phyloP scores from a whole-genome alignment of 345 rosid species.

The Balakata baccata region DNA sequence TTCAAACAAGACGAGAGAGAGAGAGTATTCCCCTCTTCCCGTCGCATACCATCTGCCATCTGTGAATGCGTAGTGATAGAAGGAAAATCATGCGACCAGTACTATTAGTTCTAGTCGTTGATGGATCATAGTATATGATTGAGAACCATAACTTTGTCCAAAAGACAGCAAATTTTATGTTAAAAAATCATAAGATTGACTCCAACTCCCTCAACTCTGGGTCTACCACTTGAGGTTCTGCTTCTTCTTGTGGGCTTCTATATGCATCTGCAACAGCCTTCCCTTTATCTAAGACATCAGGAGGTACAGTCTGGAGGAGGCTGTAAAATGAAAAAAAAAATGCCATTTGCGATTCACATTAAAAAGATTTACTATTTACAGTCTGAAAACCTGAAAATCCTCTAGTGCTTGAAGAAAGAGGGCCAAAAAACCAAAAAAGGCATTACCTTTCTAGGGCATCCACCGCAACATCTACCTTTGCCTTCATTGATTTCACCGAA shows the following conservation, averaged over 20 bases:
- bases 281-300: conserved; percentile 58
- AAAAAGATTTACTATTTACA: no score
- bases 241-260: conserved; percentile 38
- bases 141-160: no score
- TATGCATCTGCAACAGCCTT: conserved; percentile 71
- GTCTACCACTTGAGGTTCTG: conserved; percentile 37
- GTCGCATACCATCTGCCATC: no score
- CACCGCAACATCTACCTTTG: conserved; percentile 52
- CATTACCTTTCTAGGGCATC: conserved; percentile 57
- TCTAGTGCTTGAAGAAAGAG: background rate
- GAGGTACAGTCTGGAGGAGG: conserved; percentile 69
- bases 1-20: no score
- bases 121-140: no score
- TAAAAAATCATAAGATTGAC: conserved; percentile 48
- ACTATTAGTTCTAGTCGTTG: no score
- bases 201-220: conserved; percentile 63
- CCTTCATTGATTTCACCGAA: conserved; percentile 59
- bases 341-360: no score
- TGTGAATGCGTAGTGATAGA: no score
- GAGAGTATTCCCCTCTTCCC: no score
- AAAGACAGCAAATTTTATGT: background rate
- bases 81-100: no score
- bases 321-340: conserved; percentile 28
- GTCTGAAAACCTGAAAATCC: background rate
- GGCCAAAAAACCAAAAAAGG: background rate